phyloP scores from a whole-genome alignment of 2,329 filamentous ascomycete genomes.

The Claviceps capensis region DNA sequence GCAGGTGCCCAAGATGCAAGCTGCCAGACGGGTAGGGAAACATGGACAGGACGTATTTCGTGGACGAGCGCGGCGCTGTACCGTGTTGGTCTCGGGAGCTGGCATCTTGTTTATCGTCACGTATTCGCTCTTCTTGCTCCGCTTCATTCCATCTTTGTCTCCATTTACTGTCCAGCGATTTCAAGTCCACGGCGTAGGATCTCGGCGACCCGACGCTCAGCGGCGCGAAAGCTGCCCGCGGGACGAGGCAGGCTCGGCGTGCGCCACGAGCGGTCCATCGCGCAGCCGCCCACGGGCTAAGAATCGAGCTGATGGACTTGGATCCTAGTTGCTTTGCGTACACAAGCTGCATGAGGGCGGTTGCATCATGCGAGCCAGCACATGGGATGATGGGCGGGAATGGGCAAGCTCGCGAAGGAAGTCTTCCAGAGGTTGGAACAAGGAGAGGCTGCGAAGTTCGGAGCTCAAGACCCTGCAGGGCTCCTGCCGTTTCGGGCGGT shows the following conservation, averaged over 20 bases:
- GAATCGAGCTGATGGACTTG: conserved; percentile 6
- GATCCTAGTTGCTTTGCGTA: conserved; percentile 13
- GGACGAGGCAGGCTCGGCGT: neutral
- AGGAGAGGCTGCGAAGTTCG: neutral
- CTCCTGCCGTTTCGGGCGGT: conserved; percentile 2
- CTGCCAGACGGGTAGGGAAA: conserved; percentile 85
- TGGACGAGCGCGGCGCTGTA: conserved; percentile 17
- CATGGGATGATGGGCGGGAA: neutral
- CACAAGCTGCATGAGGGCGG: conserved; percentile 15
- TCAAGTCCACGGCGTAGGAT: conserved; percentile 32
- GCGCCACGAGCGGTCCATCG: neutral
- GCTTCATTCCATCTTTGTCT: conserved; percentile 28
- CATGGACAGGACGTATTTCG: conserved; percentile 70
- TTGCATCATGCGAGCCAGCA: conserved; percentile 10
- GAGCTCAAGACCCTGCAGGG: conserved; percentile 3
- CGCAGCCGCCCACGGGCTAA: conserved; percentile 3
- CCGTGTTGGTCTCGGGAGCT: conserved; percentile 9
- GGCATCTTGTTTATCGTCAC: neutral
- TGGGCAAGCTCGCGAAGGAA: neutral
- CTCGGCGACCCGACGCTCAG: conserved; percentile 11
- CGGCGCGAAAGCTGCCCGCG: neutral
- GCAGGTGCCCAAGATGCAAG: conserved; percentile 74
- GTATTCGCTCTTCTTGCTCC: conserved; percentile 7
- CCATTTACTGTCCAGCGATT: conserved; percentile 37
- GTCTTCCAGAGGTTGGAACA: neutral